Base-by-base conservation (phyloP, 129 eudicot species). In the Helianthus tuberosus region DNA sequence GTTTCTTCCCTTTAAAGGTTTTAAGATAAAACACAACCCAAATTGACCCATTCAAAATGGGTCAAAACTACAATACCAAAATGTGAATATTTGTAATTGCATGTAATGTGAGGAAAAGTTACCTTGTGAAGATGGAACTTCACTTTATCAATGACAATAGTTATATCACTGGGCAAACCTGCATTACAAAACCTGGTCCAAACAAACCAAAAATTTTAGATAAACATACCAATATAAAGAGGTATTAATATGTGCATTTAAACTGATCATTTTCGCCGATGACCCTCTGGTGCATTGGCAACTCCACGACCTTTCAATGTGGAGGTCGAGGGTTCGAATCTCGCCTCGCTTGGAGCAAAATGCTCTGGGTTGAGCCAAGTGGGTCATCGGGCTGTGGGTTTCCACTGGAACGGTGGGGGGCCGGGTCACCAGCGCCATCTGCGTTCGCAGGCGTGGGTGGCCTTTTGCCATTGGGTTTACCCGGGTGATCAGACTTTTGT, bases 51-150 rank as follows among this genome's bases (percentile, higher is more conserved):
- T 64, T 57, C 35, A 57, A 20, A 57, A 57, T 8, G n/a, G 6
- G 64, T 57, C 64, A 6, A 14, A 5, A n/a, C 36, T 14, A 2
- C 67, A 32, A 62, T 66, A 43, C 35, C 67, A 75, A 43, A 54
- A 10, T 44, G 23, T 53, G 55, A 51, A 70, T 32, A 13, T 52
- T 3, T 69, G 17, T 11, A 69, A 23, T 14, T 13, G 53, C 44
- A 68, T 12, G 44, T 27, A 49, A n/a, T 17, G 29, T 11, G 57
- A 63, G 47, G 49, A 71, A 49, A 62, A 61, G 54, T 71, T 80
- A 90, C 96, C 96, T 90, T 90, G 81, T 90, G 96, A 54, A 90
- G 96, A 83, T 87, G 93, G 78, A 90, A 87, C 39, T 77, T 79
- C 6, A 81, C 84, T n/a, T 64, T 80, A 71, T 81, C 93, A 66